Conservation (phyloP, 2,329 filamentous ascomycete genomes). For the Bertia moriformis region DNA sequence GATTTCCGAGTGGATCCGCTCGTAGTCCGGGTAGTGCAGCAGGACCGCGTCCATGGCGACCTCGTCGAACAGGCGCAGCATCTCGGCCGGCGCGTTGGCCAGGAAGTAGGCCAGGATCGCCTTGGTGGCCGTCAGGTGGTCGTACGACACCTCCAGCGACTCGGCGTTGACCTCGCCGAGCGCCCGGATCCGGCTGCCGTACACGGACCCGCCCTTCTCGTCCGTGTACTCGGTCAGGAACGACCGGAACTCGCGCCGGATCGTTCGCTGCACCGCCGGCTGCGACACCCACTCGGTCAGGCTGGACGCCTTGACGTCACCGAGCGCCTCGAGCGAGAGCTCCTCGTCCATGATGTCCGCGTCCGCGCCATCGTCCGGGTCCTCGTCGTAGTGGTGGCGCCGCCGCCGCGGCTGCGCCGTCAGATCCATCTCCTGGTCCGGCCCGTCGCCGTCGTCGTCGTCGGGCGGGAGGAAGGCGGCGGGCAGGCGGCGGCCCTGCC, state of each 20-base stretch:
- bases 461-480: slow-evolving; percentile 66
- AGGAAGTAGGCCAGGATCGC: slow-evolving; percentile 55
- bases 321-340: not conserved
- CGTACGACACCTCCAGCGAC: slow-evolving; percentile 54
- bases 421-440: slow-evolving; percentile 38
- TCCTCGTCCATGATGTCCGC: slow-evolving; percentile 31
- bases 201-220: slow-evolving; percentile 47
- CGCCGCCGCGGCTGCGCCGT: slow-evolving; percentile 45
- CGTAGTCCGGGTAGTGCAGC: slow-evolving; percentile 59
- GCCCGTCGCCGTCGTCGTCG: slow-evolving; percentile 61
- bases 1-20: slow-evolving; percentile 57
- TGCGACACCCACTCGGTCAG: slow-evolving; percentile 51
- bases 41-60: slow-evolving; percentile 56
- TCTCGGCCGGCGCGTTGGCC: slow-evolving; percentile 51
- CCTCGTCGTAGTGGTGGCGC: slow-evolving; percentile 52
- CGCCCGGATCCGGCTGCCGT: slow-evolving; percentile 51
- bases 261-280: slow-evolving; percentile 49
- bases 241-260: slow-evolving; percentile 55
- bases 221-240: slow-evolving; percentile 59
- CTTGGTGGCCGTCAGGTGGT: slow-evolving; percentile 48
- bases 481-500: slow-evolving; percentile 55
- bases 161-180: slow-evolving; percentile 57
- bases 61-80: slow-evolving; percentile 55
- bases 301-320: not conserved
- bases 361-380: slow-evolving; percentile 49